phyloP scores from a whole-genome alignment of 352 stramenopile species.

The Globisporangium nagaii region DNA sequence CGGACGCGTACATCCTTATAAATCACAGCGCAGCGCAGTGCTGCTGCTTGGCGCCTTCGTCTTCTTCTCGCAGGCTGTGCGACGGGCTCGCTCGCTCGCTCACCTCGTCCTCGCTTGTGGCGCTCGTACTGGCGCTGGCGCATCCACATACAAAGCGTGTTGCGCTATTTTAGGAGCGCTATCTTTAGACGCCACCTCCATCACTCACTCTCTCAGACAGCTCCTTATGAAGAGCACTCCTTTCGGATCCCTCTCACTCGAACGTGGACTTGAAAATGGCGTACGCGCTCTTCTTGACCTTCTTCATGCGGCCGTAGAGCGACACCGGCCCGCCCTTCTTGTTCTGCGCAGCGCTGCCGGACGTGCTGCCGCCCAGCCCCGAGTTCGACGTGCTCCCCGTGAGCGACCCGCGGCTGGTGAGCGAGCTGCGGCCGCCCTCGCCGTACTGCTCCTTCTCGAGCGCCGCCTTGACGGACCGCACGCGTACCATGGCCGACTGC shows the following conservation, averaged over 20 bases:
- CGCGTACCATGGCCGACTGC: conserved; percentile 68
- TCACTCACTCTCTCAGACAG: too few species aligned
- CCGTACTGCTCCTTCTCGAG: conserved; percentile 22
- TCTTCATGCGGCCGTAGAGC: conserved; percentile 81
- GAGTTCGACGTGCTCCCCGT: conserved; percentile 17
- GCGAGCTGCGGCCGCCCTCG: conserved; percentile 8
- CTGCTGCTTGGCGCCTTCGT: neutral
- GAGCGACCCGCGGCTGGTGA: conserved; percentile 18
- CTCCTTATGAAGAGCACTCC: too few species aligned
- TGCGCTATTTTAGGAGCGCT: too few species aligned
- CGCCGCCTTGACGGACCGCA: conserved; percentile 51
- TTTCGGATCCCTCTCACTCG: conserved; percentile 58
- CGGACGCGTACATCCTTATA: neutral
- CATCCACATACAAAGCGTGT: too few species aligned
- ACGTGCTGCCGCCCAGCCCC: conserved; percentile 8
- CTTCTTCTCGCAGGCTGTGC: neutral
- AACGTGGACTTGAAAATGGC: conserved; percentile 83
- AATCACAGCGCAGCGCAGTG: neutral
- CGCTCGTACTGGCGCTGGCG: too few species aligned
- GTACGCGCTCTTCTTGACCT: conserved; percentile 70
- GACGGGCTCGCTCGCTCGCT: too few species aligned
- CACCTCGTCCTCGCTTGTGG: too few species aligned
- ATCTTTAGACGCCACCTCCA: too few species aligned
- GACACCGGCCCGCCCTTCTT: conserved; percentile 32
- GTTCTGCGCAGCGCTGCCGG: conserved; percentile 10